These are phyloP conservation scores for Apiospora marii DNA, from an alignment of 2,329 filamentous ascomycete genomes.

Conservation along the genomic window DNA sequence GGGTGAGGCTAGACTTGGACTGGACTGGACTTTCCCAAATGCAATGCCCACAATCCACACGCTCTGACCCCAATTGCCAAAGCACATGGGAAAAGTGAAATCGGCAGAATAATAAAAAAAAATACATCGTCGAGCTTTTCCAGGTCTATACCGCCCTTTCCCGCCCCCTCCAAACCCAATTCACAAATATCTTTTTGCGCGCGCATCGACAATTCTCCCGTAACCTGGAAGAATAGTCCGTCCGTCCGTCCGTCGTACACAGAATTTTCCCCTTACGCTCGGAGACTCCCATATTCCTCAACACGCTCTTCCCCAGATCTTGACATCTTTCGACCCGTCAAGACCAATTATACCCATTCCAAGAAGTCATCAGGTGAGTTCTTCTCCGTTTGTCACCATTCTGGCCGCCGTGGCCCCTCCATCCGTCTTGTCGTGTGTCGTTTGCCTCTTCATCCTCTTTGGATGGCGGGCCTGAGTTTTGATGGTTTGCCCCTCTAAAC, in stretches of 20 bases:
- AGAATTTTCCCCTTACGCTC: slow-evolving; percentile 20
- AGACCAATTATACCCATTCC: background rate
- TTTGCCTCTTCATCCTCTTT: slow-evolving; percentile 8
- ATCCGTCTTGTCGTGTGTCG: slow-evolving; percentile 1
- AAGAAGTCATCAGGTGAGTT: slow-evolving; percentile 14
- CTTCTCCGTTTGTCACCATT: background rate
- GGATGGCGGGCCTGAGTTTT: slow-evolving; percentile 16
- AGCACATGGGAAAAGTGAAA: slow-evolving; percentile 22
- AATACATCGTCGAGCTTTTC: slow-evolving; percentile 1
- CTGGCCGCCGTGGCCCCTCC: background rate
- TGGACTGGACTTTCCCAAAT: slow-evolving; percentile 6
- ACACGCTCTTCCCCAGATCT: slow-evolving; percentile 16
- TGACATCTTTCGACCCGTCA: slow-evolving; percentile 14
- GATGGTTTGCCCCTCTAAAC: slow-evolving; percentile 18
- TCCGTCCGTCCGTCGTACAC: slow-evolving; percentile 15
- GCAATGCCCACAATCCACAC: slow-evolving; percentile 20
- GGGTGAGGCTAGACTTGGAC: background rate
- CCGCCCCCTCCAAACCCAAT: slow-evolving; percentile 18
- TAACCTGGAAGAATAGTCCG: slow-evolving; percentile 13
- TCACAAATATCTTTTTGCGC: slow-evolving; percentile 21
- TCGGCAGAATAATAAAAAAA: slow-evolving; percentile 21
- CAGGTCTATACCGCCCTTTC: slow-evolving; percentile 20
- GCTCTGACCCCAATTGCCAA: slow-evolving; percentile 19
- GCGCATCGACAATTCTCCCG: background rate
- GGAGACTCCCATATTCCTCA: slow-evolving; percentile 7